A percentile compares a stretch with the other conserved stretches of the same genome.
These are phyloP conservation scores for Nakaseomyces nivariensis DNA, from an alignment of 1,139 yeast genomes.

Conservation along the genomic window DNA sequence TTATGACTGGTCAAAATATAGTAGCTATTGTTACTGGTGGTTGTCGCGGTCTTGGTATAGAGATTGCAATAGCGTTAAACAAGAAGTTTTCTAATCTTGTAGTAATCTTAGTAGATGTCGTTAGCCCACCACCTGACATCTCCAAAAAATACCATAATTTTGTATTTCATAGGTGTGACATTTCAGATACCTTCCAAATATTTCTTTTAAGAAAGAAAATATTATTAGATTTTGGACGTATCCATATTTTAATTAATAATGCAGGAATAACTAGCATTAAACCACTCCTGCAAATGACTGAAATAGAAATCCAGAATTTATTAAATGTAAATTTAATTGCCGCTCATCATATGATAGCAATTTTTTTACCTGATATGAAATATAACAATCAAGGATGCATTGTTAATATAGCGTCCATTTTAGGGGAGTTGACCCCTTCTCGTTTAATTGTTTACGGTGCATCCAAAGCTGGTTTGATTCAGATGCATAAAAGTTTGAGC, in stretches of 20 bases:
- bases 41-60: conserved; percentile 60
- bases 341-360: conserved; percentile 57
- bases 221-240: conserved; percentile 36
- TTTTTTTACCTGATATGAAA: conserved; percentile 67
- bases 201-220: conserved; percentile 33
- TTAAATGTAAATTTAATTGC: conserved; percentile 60
- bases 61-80: conserved; percentile 41
- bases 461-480: conserved; percentile 75
- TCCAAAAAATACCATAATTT: conserved; percentile 32
- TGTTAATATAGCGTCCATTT: conserved; percentile 69
- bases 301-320: conserved; percentile 49
- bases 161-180: conserved; percentile 56
- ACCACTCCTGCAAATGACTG: conserved; percentile 42
- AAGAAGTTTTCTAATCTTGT: conserved; percentile 31
- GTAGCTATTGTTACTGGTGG: conserved; percentile 81
- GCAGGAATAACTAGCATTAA: conserved; percentile 68
- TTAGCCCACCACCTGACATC: conserved; percentile 33
- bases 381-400: conserved; percentile 57
- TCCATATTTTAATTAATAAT: conserved; percentile 65
- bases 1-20: neutral
- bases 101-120: conserved; percentile 58
- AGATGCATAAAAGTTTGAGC: conserved; percentile 66
- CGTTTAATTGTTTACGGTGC: conserved; percentile 76
- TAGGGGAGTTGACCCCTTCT: conserved; percentile 82
- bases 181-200: conserved; percentile 42